Evolutionary conservation across 78 protist genomes (phyloP), one percentile per base, ranked within the genome.

Genomic region (Dictyostelium intermedium): DNA sequence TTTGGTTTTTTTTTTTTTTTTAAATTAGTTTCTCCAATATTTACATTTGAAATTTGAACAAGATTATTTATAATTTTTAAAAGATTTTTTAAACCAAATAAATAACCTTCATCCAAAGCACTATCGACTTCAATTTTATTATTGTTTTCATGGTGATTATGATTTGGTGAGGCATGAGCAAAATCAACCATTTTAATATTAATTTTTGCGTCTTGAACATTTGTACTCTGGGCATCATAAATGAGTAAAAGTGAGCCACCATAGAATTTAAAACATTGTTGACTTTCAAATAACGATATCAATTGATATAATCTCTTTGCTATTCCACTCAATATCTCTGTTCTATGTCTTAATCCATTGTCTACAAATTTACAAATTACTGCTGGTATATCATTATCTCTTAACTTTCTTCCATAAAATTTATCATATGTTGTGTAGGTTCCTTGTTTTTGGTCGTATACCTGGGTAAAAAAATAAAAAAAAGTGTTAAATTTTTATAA

Each of bases 151-250:
- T 60, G 25, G 8, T 89, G 80, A 8, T 45, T 47, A 16, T 89
- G 87, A 85, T 30, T 89, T 27, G 94, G 94, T 9, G 63, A 25
- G 27, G 87, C 85, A 89, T 89, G 73, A 2, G 94, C 94, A 81
- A 89, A 89, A 50, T 89, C 94, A 5, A 89, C 94, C 94, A 89
- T 89, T 80, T 80, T 89, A n/a, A 89, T 80, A 70, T 80, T 89
- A 32, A 89, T 37, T 53, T 89, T 89, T 9, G 94, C 47, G n/a
- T 78, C 76, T 69, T 78, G 87, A 14, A 80, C 7, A 14, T 81
- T 89, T 66, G 83, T 89, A 45, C 94, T 89, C 34, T 80, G 85
- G 23, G 85, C 93, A 89, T 89, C 94, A 30, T 89, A 89, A 35
- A 89, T 80, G 3, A 89, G 53, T 35, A 89, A 47, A 20, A 89